Evolutionary conservation across 2,329 filamentous ascomycete species (phyloP).

Genomic region (Pseudogymnoascus pannorum): DNA sequence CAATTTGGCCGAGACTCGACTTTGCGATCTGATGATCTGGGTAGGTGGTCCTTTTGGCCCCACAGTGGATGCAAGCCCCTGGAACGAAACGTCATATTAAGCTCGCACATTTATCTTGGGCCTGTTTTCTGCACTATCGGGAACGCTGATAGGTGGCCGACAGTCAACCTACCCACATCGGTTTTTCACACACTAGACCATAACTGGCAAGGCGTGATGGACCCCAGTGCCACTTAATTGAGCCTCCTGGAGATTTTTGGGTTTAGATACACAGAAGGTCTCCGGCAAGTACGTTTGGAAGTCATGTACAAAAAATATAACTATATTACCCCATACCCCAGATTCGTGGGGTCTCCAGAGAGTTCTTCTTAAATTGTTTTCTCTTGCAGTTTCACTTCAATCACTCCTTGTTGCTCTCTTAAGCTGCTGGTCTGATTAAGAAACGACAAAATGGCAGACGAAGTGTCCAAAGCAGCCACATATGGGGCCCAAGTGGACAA

Average conservation of each 20-base stretch:
- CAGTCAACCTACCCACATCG: neutral
- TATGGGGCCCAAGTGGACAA: neutral
- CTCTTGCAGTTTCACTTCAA: neutral
- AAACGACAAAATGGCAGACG: conserved; percentile 2
- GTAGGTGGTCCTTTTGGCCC: neutral
- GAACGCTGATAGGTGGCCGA: neutral
- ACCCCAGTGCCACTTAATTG: neutral
- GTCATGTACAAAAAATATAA: conserved; percentile 4
- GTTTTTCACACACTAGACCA: neutral
- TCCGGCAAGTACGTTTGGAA: neutral
- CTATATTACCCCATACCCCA: conserved; percentile 9
- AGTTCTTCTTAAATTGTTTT: neutral
- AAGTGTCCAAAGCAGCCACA: neutral
- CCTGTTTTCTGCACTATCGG: neutral
- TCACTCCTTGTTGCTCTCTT: neutral
- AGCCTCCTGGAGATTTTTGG: neutral
- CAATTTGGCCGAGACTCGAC: neutral
- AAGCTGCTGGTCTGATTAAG: neutral
- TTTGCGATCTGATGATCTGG: neutral
- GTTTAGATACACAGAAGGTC: neutral
- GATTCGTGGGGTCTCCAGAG: conserved; percentile 5
- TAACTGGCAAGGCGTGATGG: neutral
- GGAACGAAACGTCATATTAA: conserved; percentile 4
- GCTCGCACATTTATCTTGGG: neutral
- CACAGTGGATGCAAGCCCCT: neutral